These are phyloP conservation scores for Pseudohalonectria lignicola DNA, from an alignment of 2,329 filamentous ascomycete genomes.

Conservation along the genomic window DNA sequence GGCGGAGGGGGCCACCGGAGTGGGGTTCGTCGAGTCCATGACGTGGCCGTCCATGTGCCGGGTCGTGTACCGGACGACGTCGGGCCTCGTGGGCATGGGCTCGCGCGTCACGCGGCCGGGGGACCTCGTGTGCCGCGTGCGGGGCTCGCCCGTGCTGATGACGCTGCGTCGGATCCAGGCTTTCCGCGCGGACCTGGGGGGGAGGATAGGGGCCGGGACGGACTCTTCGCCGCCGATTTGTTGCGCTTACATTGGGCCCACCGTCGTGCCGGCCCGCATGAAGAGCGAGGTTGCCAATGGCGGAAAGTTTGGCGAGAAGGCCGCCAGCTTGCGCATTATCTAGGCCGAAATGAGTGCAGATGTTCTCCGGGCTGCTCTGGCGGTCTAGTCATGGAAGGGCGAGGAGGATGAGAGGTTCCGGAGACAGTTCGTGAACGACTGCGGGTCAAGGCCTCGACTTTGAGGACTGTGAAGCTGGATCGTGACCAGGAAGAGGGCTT, in stretches of 20 bases:
- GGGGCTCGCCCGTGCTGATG: conserved; percentile 6
- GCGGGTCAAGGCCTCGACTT: no score
- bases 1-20: conserved; percentile 5
- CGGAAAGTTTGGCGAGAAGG: conserved; percentile 3
- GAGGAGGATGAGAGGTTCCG: no score
- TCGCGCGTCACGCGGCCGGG: conserved; percentile 7
- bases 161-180: conserved; percentile 6
- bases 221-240: background rate
- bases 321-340: conserved; percentile 6
- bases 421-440: no score
- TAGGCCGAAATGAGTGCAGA: conserved; percentile 1
- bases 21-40: conserved; percentile 7
- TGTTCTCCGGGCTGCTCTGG: no score
- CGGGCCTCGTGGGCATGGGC: conserved; percentile 7
- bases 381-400: no score
- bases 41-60: conserved; percentile 10
- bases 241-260: conserved; percentile 7
- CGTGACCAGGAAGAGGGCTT: no score
- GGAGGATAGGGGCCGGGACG: background rate
- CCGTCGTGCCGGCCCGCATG: conserved; percentile 8
- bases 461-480: no score
- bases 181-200: background rate
- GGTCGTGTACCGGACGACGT: conserved; percentile 7
- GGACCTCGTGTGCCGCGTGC: conserved; percentile 8
- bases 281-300: conserved; percentile 4